A percentile compares a stretch with the other conserved stretches of the same genome.
These are phyloP conservation scores for Sicyos edulis DNA, from an alignment of 306 rosid species.

Conservation along the genomic window DNA sequence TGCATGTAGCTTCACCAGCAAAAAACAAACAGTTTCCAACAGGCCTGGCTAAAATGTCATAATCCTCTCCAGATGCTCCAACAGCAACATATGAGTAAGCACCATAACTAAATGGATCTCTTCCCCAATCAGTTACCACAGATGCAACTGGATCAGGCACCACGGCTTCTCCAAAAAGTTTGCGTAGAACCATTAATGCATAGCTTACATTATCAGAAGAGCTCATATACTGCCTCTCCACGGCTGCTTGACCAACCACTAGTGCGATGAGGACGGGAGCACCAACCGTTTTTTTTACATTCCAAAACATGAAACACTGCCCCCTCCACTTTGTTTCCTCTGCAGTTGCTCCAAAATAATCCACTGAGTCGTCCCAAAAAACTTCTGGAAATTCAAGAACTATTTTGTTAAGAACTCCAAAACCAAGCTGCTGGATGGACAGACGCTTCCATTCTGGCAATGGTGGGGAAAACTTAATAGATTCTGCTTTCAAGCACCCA, in stretches of 20 bases:
- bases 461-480: slow-evolving; percentile 79
- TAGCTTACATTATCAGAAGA: slow-evolving; percentile 73
- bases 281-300: slow-evolving; percentile 84
- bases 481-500: slow-evolving; percentile 92
- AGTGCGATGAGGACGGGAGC: slow-evolving; percentile 98
- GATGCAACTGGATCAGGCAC: slow-evolving; percentile 90
- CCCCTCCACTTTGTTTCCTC: slow-evolving; percentile 83
- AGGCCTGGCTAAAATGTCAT: slow-evolving; percentile 84
- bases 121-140: slow-evolving; percentile 98
- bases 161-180: slow-evolving; percentile 76
- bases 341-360: slow-evolving; percentile 97
- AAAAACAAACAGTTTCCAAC: slow-evolving; percentile 89
- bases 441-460: slow-evolving; percentile 88
- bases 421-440: slow-evolving; percentile 85
- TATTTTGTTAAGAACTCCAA: slow-evolving; percentile 93
- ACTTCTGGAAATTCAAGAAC: slow-evolving; percentile 81
- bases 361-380: slow-evolving; percentile 97
- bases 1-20: slow-evolving; percentile 99
- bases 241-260: slow-evolving; percentile 94
- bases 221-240: slow-evolving; percentile 65
- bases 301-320: slow-evolving; percentile 99
- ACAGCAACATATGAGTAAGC: slow-evolving; percentile 93
- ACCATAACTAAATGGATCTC: slow-evolving; percentile 94
- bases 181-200: slow-evolving; percentile 85
- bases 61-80: slow-evolving; percentile 98